Conservation (phyloP, 164 flowering plant genomes). For the Cinnamomum micranthum region DNA sequence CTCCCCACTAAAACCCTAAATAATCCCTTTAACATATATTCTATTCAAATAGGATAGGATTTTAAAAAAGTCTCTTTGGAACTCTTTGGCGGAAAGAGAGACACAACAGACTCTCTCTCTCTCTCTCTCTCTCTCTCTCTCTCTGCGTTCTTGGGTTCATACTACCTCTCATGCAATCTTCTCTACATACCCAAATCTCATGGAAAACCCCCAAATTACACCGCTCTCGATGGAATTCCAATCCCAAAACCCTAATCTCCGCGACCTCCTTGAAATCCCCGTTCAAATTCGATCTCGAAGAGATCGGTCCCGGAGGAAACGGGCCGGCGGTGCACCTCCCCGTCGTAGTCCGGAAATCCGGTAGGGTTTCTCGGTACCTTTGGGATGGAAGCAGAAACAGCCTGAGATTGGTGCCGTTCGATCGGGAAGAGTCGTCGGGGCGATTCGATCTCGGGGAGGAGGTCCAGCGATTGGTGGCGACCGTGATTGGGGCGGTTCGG, state of each 20-base stretch:
- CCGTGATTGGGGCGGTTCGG: conserved; percentile 31
- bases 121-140: background rate
- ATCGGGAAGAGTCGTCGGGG: conserved; percentile 15
- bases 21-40: background rate
- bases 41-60: background rate
- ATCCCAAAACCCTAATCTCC: background rate
- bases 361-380: conserved; percentile 44
- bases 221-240: background rate
- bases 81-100: background rate
- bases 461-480: conserved; percentile 23
- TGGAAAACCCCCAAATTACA: background rate
- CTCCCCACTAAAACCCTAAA: background rate
- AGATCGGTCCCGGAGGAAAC: conserved; percentile 4
- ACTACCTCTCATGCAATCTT: conserved; percentile 11
- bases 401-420: conserved; percentile 39
- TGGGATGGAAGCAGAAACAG: conserved; percentile 60
- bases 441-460: conserved; percentile 23
- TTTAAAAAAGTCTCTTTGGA: background rate
- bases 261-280: background rate
- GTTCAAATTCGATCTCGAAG: conserved; percentile 22
- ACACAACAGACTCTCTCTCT: background rate
- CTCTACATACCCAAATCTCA: background rate
- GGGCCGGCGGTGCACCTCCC: conserved; percentile 32
- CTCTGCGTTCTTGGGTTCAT: background rate
- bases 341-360: conserved; percentile 44